These are phyloP conservation scores for Trichocladium uniseriatum DNA, from an alignment of 495 filamentous ascomycete species.

Conservation along the genomic window DNA sequence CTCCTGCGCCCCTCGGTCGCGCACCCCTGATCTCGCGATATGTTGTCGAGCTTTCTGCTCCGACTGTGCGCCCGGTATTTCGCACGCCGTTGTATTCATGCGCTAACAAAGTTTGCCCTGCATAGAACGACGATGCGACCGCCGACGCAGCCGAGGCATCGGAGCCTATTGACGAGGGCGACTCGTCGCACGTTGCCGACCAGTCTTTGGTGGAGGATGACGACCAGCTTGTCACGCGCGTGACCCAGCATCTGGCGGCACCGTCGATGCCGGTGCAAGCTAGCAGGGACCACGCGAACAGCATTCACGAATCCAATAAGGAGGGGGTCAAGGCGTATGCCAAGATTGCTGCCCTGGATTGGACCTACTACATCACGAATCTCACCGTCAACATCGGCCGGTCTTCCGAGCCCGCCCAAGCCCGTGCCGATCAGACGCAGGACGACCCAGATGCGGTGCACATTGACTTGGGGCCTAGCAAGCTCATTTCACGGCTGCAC, in stretches of 20 bases:
- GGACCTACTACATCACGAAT: constrained; percentile 88
- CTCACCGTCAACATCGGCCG: constrained; percentile 78
- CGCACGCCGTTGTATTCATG: constrained; percentile 7
- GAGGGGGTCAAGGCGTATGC: constrained; percentile 81
- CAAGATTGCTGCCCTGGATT: constrained; percentile 81
- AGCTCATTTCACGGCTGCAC: constrained; percentile 81
- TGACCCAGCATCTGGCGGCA: constrained; percentile 59
- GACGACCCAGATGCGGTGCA: constrained; percentile 49
- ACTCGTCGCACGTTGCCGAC: constrained; percentile 39
- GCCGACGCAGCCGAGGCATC: constrained; percentile 13
- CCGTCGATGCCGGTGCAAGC: constrained; percentile 53
- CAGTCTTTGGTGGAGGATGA: constrained; percentile 40
- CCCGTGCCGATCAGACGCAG: constrained; percentile 23
- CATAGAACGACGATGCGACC: constrained; percentile 16
- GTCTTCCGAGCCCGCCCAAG: constrained; percentile 49
- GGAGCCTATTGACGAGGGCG: constrained; percentile 31
- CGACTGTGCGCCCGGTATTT: neutral
- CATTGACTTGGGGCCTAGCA: constrained; percentile 89
- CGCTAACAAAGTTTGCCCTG: neutral
- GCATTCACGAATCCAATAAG: constrained; percentile 58
- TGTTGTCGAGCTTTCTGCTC: neutral
- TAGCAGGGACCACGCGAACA: constrained; percentile 62
- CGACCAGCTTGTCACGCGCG: constrained; percentile 57
- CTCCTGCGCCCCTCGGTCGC: neutral
- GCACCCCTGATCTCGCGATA: constrained; percentile 20